Base-by-base conservation (phyloP, 192 early-diverging fungal species). In the Ambispora gerdemannii region DNA sequence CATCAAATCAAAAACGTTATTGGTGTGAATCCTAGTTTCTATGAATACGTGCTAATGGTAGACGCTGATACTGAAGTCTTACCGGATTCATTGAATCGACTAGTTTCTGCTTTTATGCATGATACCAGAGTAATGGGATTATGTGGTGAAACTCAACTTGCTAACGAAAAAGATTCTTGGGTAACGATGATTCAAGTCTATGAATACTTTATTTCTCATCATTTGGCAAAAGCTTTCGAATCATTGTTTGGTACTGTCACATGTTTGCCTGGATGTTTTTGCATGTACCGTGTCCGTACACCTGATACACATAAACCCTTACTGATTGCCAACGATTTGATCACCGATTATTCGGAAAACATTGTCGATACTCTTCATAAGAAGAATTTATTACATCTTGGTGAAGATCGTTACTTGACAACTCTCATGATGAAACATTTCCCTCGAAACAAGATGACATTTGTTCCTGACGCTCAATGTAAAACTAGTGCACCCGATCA, bases 1-100 rank as follows among this genome's bases (percentile, higher is more conserved):
- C 95, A 97, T 80, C 96, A 98, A 76, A 94, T 99, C 85, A 97
- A 99, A 83, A 92, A 97, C 77, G 91, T 97, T 35, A 97, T 99
- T 81, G 97, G 97, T 32, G 96, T 98, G 36, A 91, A 93, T 74
- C 97, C 97, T 7, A 83, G 84, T 11, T 91, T 95, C 52, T 99
- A 98, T 78, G 97, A 99, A 84, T 97, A 89, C 79, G 86, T 94
- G 38, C 88, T 99, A 67, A 97, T 96, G 91, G 92, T 99, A 31
- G 97, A 99, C 78, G 94, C 97, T 20, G 97, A 99, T 73, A 99
- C 97, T 0, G 89, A 92, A 58, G 94, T 94, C 34, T 82, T 86
- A 77, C 86, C 90, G 1, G 93, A 98, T 75, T 92, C 95, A 20
- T 84, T 99, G 28, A 93, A 95, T 73, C 88, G 92, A 27, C 86